Base-by-base conservation (phyloP, 2,329 filamentous ascomycete species). In the Cladophialophora psammophila region DNA sequence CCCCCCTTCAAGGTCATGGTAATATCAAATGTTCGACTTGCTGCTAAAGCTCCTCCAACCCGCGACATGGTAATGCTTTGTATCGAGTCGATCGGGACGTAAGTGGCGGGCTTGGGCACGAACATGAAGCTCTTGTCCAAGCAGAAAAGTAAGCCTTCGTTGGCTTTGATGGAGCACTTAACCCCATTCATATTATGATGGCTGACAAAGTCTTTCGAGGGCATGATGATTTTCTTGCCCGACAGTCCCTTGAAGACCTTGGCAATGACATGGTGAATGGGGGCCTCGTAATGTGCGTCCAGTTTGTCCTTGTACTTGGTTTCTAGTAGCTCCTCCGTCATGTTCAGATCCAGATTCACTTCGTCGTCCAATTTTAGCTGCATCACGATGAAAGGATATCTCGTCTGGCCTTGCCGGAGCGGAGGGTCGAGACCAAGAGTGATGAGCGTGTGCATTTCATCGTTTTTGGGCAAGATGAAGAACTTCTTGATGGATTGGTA, bases 131-230 rank as follows among this genome's bases (percentile, higher is more conserved):
- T 94, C 82, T 97, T 97, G 80, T 99, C 95, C 72, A 99, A 83
- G 78, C 94, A 97, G 86, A 96, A 99, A 59, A 99, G 84, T 77
- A 97, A 94, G 68, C 96, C 95, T 82, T 99, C 95, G 79, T 96
- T 97, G 62, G 96, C 96, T 82, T 99, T 99, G 87, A 99, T 97
- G n/a, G 94, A 96, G 80, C 95, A 99, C 82, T 99, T 99, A 80
- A 99, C 96, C 66, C 95, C 95, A 73, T 90, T 92, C 79, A 97
- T 94, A 75, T 91, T 89, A 78, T 97, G 93, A 81, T 98, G 95
- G 72, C 91, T 79, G 60, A 90, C 86, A 81, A 99, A 99, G 79
- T 97, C 94, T 80, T 94, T 94, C 56, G 94, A 95, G 1, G 95
- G 95, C 69, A 91, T 92, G 34, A 94, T 93, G 68, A 99, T 90